Percentiles rank a stretch among this genome's conserved stretches.
Conservation (phyloP, 352 stramenopile genomes). For the Phytophthora lateralis region DNA sequence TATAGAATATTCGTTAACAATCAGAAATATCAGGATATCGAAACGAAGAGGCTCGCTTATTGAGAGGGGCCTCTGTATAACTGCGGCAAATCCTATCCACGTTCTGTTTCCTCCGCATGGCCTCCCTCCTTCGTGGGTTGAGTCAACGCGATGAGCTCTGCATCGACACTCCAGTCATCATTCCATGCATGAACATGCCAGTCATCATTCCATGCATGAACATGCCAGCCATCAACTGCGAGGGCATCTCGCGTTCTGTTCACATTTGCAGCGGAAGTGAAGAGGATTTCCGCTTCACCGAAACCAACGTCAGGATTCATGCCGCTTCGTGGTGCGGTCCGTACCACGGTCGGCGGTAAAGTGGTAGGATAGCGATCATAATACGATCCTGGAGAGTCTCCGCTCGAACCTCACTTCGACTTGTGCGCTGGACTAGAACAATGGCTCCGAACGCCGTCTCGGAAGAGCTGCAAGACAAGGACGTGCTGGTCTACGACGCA, state of each 20-base stretch:
- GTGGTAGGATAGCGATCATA: constrained; percentile 1
- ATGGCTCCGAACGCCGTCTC: constrained; percentile 20
- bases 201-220: no score
- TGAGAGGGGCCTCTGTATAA: no score
- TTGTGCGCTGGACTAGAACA: neutral
- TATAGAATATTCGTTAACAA: no score
- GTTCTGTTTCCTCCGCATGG: neutral
- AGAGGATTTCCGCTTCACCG: no score
- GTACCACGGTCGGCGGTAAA: constrained; percentile 10
- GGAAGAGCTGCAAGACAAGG: constrained; percentile 5
- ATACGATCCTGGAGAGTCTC: neutral
- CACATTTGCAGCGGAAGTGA: neutral
- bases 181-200: no score
- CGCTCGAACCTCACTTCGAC: constrained; percentile 3
- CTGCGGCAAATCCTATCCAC: no score
- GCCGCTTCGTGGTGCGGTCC: constrained; percentile 14
- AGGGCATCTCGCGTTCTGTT: neutral
- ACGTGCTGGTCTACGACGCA: constrained; percentile 38
- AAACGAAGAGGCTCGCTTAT: no score
- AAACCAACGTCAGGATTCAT: constrained; percentile 4
- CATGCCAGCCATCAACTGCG: no score
- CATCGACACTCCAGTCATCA: no score
- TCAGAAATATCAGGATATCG: no score
- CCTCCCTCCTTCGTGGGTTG: neutral
- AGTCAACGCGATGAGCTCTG: no score